phyloP scores from a whole-genome alignment of 2,329 filamentous ascomycete genomes.

The Alternaria angustiovoidea region DNA sequence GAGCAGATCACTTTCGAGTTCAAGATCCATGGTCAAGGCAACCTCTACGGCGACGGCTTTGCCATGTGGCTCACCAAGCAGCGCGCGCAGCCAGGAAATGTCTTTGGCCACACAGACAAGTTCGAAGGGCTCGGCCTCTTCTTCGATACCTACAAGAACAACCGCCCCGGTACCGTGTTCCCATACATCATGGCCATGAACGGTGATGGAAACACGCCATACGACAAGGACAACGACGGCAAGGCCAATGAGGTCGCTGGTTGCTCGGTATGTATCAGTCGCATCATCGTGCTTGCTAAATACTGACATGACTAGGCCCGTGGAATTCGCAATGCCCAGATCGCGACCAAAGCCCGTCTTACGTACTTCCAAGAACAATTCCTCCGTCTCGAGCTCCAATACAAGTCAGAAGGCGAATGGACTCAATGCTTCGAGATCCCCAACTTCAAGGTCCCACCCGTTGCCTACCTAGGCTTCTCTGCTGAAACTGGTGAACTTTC shows the following conservation, averaged over 20 bases:
- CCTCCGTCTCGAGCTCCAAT: conserved; percentile 89
- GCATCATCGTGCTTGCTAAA: background rate
- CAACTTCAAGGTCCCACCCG: conserved; percentile 76
- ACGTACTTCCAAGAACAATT: conserved; percentile 98
- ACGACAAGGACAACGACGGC: conserved; percentile 94
- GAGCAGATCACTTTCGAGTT: conserved; percentile 87
- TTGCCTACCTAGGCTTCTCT: conserved; percentile 71
- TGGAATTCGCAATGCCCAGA: conserved; percentile 77
- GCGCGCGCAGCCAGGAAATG: conserved; percentile 78
- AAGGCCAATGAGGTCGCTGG: conserved; percentile 92
- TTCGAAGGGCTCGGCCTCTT: conserved; percentile 97
- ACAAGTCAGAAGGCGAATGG: conserved; percentile 91
- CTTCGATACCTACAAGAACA: conserved; percentile 99
- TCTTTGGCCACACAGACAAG: conserved; percentile 86
- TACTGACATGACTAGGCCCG: conserved; percentile 65
- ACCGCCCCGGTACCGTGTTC: conserved; percentile 92
- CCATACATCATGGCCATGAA: conserved; percentile 99
- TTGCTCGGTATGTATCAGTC: conserved; percentile 71
- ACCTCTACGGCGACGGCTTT: conserved; percentile 94
- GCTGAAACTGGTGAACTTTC: conserved; percentile 95
- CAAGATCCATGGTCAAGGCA: conserved; percentile 86
- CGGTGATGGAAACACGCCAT: conserved; percentile 85
- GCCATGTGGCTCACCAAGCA: conserved; percentile 98
- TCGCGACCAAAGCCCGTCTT: conserved; percentile 83
- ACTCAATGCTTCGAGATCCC: conserved; percentile 81